These are phyloP conservation scores for Penicillium dipodomyicola DNA, from an alignment of 495 filamentous ascomycete genomes.

Conservation along the genomic window DNA sequence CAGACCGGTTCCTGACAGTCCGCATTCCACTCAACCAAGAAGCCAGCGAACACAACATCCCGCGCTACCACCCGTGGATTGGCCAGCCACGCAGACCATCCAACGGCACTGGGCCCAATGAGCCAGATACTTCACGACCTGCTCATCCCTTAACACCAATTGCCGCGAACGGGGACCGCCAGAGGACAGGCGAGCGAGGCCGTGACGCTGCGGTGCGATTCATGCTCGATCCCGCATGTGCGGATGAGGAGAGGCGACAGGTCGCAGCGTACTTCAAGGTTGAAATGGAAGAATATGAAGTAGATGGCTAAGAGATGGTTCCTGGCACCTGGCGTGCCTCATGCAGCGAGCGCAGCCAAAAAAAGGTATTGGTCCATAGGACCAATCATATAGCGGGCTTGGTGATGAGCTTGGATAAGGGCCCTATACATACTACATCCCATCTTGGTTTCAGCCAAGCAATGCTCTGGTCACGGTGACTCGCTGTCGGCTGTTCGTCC, in stretches of 20 bases:
- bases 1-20: constrained; percentile 75
- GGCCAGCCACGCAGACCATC: constrained; percentile 13
- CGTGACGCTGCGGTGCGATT: constrained; percentile 82
- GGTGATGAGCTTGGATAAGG: neutral
- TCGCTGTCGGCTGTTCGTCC: neutral
- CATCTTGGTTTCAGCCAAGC: neutral
- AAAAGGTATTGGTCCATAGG: neutral
- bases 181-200: constrained; percentile 50
- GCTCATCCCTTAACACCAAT: constrained; percentile 36
- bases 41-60: constrained; percentile 51
- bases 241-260: constrained; percentile 63
- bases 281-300: constrained; percentile 69
- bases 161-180: constrained; percentile 46
- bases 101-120: constrained; percentile 4
- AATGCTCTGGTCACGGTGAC: neutral
- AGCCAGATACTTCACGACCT: constrained; percentile 9
- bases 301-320: constrained; percentile 28
- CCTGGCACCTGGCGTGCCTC: neutral
- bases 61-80: constrained; percentile 50
- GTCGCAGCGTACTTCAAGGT: constrained; percentile 68
- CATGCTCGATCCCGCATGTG: constrained; percentile 79
- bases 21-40: constrained; percentile 85
- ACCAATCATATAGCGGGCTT: neutral
- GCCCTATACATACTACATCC: neutral
- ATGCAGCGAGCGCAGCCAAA: neutral